Conservation (phyloP, 163 green algal species). For the Scenedesmus sp. region DNA sequence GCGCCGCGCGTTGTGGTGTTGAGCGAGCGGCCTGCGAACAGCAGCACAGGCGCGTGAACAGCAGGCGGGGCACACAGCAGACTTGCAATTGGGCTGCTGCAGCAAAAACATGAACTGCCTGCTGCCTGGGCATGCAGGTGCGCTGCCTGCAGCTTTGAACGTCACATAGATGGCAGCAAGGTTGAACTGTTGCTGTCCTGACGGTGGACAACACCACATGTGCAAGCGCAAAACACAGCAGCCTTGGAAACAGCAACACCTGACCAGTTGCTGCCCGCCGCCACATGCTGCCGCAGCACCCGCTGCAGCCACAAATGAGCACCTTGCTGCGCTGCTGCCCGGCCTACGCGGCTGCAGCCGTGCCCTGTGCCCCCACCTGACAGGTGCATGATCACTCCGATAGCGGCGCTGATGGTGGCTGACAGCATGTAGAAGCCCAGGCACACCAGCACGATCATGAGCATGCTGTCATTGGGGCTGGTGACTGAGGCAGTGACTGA, state of each 20-base stretch:
- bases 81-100: no score
- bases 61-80: neutral
- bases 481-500: conserved; percentile 7
- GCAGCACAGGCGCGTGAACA: neutral
- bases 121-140: no score
- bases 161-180: no score
- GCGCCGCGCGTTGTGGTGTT: neutral
- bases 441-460: conserved; percentile 40
- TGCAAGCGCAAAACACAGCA: no score
- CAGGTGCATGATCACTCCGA: conserved; percentile 29
- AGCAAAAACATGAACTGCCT: no score
- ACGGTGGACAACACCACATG: no score
- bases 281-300: neutral
- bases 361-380: neutral
- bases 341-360: neutral
- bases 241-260: no score
- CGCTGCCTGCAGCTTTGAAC: no score
- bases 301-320: neutral
- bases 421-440: conserved; percentile 42
- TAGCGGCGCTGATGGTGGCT: conserved; percentile 50
- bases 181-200: no score
- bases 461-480: conserved; percentile 45
- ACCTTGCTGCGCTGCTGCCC: neutral
- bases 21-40: conserved; percentile 23
- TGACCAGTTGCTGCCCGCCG: neutral